Base-by-base conservation (phyloP, 306 rosid species). In the Ziziphus jujuba region DNA sequence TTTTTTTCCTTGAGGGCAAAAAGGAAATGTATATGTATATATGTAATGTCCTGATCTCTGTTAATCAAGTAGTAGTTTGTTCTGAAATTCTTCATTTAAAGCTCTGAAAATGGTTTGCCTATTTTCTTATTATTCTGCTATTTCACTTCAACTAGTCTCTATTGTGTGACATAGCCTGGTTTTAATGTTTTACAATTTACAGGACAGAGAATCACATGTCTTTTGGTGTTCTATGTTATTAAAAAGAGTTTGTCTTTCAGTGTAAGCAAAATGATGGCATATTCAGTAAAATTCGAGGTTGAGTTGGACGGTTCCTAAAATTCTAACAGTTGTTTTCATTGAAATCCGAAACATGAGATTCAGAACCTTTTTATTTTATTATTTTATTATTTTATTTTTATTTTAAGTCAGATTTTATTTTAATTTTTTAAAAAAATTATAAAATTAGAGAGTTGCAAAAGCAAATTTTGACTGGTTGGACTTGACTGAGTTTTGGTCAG, bases 1-100 rank as follows among this genome's bases (percentile, higher is more conserved):
- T 73, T 77, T 74, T 80, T 73, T 53, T 69, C 81, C 75, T 77
- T 66, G 67, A 69, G 85, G 74, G 83, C 82, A 79, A 74, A 68
- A 79, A 58, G 88, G 60, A 67, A 84, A 84, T 82, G 87, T 72
- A 73, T 65, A 47, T 80, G 85, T 83, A 75, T 85, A 82, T 85
- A 59, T 90, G 92, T 88, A 83, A 86, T 83, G 87, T 75, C 81
- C 92, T 73, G 69, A 79, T 79, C 69, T 6, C 63, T 65, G 59
- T 53, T 22, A 58, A 63, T 43, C n/a, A 50, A 16, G 20, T 6
- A 48, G 44, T 65, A 70, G 80, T 75, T 55, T 81, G 81, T 79
- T 61, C 55, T 59, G 40, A 72, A 66, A 70, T 61, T 87, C 71
- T 72, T 80, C 81, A 78, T 72, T 79, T 71, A 10, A 63, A 52